These are phyloP conservation scores for Pichia eremophila DNA, from an alignment of 805 yeast genomes.

Conservation along the genomic window DNA sequence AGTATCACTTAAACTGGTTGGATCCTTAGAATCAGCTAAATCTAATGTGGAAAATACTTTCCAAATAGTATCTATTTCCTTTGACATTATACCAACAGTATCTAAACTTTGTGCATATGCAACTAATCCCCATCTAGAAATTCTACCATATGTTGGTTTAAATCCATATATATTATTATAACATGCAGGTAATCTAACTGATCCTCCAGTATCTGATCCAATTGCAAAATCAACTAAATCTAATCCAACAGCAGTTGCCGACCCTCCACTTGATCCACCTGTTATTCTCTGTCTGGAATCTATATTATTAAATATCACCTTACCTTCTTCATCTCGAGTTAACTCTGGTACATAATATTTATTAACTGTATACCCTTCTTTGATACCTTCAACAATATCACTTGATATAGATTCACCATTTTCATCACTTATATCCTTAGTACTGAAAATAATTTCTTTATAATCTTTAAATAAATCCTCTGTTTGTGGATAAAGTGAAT, in stretches of 20 bases:
- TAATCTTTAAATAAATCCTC: constrained; percentile 16
- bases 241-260: constrained; percentile 85
- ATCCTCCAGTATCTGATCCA: constrained; percentile 98
- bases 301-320: not conserved
- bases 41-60: constrained; percentile 50
- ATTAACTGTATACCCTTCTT: not conserved
- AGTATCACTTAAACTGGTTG: constrained; percentile 47
- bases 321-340: not conserved
- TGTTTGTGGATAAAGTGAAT: constrained; percentile 32
- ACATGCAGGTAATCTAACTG: constrained; percentile 86
- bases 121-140: constrained; percentile 86
- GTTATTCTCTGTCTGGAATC: constrained; percentile 29
- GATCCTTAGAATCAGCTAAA: constrained; percentile 62
- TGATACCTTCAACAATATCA: not conserved
- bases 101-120: constrained; percentile 92
- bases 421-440: constrained; percentile 10
- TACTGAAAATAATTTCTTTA: constrained; percentile 18
- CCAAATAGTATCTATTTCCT: constrained; percentile 33
- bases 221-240: constrained; percentile 62
- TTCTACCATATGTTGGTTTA: constrained; percentile 88
- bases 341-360: constrained; percentile 15
- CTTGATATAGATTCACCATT: constrained; percentile 4
- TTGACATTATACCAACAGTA: constrained; percentile 79
- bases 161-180: constrained; percentile 79
- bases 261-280: constrained; percentile 96